phyloP scores from a whole-genome alignment of 1,284 basidiomycete species.

The Fomitiporia mediterranea region DNA sequence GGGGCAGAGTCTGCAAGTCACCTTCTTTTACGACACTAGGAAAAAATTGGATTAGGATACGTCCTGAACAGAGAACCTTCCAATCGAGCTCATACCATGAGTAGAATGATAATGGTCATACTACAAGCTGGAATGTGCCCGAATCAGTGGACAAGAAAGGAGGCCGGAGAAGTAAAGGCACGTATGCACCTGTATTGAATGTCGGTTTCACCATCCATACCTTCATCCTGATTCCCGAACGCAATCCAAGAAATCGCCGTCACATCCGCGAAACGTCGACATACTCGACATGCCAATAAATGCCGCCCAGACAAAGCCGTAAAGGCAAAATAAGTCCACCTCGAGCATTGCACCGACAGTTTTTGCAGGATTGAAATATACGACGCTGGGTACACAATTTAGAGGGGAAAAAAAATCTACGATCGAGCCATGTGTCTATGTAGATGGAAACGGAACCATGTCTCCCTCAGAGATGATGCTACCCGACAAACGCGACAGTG shows the following conservation, averaged over 20 bases:
- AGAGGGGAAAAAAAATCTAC: constrained; percentile 41
- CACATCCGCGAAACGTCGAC: constrained; percentile 65
- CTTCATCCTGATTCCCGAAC: constrained; percentile 75
- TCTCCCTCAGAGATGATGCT: constrained; percentile 54
- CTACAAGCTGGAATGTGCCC: constrained; percentile 62
- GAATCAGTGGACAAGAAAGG: no score
- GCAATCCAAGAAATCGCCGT: constrained; percentile 80
- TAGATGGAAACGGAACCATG: constrained; percentile 57
- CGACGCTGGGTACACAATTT: constrained; percentile 42
- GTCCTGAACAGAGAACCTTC: not conserved
- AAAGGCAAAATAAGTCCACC: constrained; percentile 73
- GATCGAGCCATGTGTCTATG: constrained; percentile 90
- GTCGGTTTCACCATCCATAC: constrained; percentile 86
- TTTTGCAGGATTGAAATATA: constrained; percentile 83
- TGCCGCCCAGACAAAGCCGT: constrained; percentile 68
- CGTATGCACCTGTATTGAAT: constrained; percentile 80
- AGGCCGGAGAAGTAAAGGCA: no score
- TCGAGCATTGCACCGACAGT: constrained; percentile 90
- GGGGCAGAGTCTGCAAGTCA: constrained; percentile 65
- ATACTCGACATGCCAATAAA: constrained; percentile 76
- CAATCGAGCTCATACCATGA: constrained; percentile 65
- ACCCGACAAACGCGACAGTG: constrained; percentile 58
- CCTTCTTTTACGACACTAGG: constrained; percentile 86
- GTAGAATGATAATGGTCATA: constrained; percentile 85
- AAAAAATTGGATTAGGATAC: constrained; percentile 12